Evolutionary conservation across 495 filamentous ascomycete species (phyloP), one percentile per base, ranked within the genome.

Genomic region (Aspergillus baeticus): DNA sequence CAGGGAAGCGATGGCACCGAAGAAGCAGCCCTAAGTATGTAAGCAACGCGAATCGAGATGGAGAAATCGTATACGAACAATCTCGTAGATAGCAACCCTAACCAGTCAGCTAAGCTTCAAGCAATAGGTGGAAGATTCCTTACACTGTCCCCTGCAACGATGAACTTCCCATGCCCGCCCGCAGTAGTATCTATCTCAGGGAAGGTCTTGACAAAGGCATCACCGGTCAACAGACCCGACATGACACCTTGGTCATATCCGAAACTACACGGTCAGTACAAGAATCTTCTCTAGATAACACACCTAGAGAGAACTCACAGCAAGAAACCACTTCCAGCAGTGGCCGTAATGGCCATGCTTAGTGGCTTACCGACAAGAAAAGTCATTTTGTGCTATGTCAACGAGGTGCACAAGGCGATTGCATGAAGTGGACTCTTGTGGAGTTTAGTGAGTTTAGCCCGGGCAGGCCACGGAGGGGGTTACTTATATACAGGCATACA

Each of bases 1-100:
- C 38, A 81, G 65, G 1, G 79, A 72, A 2, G 70, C 57, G 10
- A 85, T 64, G 21, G 83, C 80, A 23, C 83, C 83, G n/a, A 84
- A 58, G 57, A 85, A 82, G 57, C 80, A 84, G 29, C 82, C 83
- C 65, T 70, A 50, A 13, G 26, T 7, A 14, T 35, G 21, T 51
- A 10, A 48, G 55, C 13, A n/a, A 20, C 17, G 3, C 8, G 23
- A 21, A 5, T n/a, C 11, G 8, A 43, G 34, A 20, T 21, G n/a
- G 18, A 11, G 1, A 18, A 18, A 29, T n/a, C 17, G n/a, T 4
- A 14, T 15, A 63, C 67, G 38, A 54, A 70, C 68, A 21, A 73
- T 73, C 46, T 73, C 70, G 33, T 73, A 73, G 21, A 73, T 73
- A 34, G 70, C 70, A 46, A 70, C 68, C 45, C 66, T 68, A 44